Conservation (phyloP, 108 stramenopile species). For the Tribonema minus region DNA sequence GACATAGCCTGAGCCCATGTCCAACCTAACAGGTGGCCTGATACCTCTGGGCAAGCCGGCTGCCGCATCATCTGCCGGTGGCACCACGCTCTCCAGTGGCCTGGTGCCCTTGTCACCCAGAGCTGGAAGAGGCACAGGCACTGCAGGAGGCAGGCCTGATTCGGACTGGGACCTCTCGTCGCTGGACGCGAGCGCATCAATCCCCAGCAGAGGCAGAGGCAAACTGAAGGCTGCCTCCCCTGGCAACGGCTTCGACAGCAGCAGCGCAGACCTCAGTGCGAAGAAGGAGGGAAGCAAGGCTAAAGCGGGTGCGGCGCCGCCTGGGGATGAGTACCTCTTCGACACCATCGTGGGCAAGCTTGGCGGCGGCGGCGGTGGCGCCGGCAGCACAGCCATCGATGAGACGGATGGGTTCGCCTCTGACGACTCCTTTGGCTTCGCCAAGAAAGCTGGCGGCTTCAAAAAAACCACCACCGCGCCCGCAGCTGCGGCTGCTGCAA, state of each 20-base stretch:
- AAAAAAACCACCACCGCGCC: not conserved
- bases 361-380: not conserved
- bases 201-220: not conserved
- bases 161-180: not conserved
- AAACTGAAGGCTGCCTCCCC: not conserved
- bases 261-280: not conserved
- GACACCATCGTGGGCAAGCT: not conserved
- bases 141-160: not conserved
- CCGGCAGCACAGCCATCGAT: constrained; percentile 12
- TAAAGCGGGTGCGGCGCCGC: not conserved
- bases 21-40: constrained; percentile 8
- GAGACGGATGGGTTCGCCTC: not conserved
- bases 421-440: not conserved
- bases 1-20: too few relatives aligned
- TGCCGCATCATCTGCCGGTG: not conserved
- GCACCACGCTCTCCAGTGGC: not conserved
- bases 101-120: not conserved
- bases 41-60: not conserved
- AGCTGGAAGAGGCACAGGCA: not conserved
- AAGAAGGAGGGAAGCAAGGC: not conserved
- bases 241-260: not conserved
- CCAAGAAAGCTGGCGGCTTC: not conserved
- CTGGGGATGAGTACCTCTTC: not conserved
- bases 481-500: too few relatives aligned
- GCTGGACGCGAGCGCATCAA: not conserved